Evolutionary conservation across 768 basidiomycete genomes (phyloP).

Genomic region (Exidia glandulosa): DNA sequence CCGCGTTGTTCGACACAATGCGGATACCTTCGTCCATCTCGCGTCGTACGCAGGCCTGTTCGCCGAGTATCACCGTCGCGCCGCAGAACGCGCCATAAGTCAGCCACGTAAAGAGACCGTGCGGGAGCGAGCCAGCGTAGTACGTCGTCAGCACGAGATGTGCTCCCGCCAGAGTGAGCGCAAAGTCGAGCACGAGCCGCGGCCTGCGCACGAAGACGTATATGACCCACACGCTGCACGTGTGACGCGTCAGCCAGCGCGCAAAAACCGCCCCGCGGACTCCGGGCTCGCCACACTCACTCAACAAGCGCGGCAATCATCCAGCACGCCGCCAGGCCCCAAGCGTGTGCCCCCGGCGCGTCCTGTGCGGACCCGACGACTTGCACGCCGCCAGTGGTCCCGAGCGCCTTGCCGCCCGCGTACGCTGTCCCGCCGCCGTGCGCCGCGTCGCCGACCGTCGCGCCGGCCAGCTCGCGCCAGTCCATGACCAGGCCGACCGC

Average conservation of each 20-base stretch:
- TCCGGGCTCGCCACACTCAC: conserved; percentile 38
- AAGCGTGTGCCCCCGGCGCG: conserved; percentile 29
- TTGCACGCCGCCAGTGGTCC: conserved; percentile 18
- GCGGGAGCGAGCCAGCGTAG: conserved; percentile 72
- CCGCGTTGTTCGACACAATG: neutral
- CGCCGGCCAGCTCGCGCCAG: conserved; percentile 91
- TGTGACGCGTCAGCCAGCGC: neutral
- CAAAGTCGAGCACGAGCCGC: conserved; percentile 89
- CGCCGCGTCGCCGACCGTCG: conserved; percentile 59
- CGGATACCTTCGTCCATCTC: conserved; percentile 79
- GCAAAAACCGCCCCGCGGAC: neutral
- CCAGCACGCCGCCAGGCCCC: conserved; percentile 86
- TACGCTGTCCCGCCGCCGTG: conserved; percentile 63
- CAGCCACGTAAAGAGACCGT: conserved; percentile 88
- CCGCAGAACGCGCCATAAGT: conserved; percentile 60
- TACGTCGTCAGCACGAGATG: conserved; percentile 93
- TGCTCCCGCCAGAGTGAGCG: conserved; percentile 80
- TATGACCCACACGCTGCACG: conserved; percentile 66
- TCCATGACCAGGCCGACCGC: conserved; percentile 81
- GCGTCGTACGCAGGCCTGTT: conserved; percentile 82
- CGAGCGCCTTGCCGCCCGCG: conserved; percentile 71
- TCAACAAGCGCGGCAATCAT: conserved; percentile 69
- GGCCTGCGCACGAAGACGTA: conserved; percentile 84
- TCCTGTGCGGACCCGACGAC: conserved; percentile 33
- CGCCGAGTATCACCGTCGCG: conserved; percentile 69